Evolutionary conservation across 2,329 filamentous ascomycete genomes (phyloP), one percentile per base, ranked within the genome.

Genomic region (Didymosphaeria variabile): DNA sequence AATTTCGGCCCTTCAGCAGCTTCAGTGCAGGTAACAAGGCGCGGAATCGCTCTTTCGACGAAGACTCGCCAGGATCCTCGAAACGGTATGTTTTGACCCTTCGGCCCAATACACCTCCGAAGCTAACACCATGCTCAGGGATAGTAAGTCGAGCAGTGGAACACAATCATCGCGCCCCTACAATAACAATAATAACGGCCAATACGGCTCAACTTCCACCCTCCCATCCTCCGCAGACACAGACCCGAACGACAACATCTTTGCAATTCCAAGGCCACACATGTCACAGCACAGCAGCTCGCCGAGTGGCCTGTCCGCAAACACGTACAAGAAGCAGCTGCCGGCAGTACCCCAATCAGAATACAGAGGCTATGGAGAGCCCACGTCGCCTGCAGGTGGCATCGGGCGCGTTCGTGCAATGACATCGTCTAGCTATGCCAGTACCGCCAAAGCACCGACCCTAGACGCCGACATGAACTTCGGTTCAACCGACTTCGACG

Each of bases 401-500:
- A 26, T 40, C 21, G 63, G 71, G 63, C 61, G 69, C 10, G 44
- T 59, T 9, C 74, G 77, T 23, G 80, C 83, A 21, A 79, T 83
- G 77, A 86, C 84, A 4, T 72, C 79, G 34, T 85, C 82, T 58
- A 81, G 79, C 66, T 80, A 80, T 65, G 78, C 79, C 15, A 86
- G 84, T 50, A 81, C 82, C 29, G 84, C 82, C 21, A 72, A 75
- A 80, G 82, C 85, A 5, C 85, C 85, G 9, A 84, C 82, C 64
- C 72, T 87, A 17, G 83, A 86, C 55, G 67, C 67, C 2, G 73
- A 76, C 44, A 60, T 78, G 32, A 66, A 71, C 57, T 76, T 77
- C 63, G 73, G 71, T 15, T 74, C 77, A 44, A 68, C 83, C 32
- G 78, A 75, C 17, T 86, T 86, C 62, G 82, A 80, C 9, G 82